A percentile compares a stretch with the other conserved stretches of the same genome.
Conservation (phyloP, 306 rosid species). For the Nissolia schottii region DNA sequence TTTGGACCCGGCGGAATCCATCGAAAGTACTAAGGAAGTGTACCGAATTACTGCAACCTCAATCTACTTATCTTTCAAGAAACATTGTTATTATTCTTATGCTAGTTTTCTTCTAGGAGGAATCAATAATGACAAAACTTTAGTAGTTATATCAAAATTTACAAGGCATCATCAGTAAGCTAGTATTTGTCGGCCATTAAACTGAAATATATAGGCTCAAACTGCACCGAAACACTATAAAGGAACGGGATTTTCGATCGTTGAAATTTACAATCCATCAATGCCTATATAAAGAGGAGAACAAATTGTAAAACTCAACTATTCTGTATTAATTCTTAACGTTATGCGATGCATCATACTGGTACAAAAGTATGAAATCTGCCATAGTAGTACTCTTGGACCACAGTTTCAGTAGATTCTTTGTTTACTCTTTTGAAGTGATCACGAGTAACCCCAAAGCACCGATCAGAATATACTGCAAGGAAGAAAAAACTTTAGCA, state of each 20-base stretch:
- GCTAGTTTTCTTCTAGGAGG: too few species aligned
- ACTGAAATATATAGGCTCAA: background rate
- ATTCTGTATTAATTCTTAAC: constrained; percentile 24
- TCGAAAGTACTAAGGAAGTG: background rate
- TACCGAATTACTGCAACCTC: background rate
- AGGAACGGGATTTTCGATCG: background rate
- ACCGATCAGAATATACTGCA: constrained; percentile 89
- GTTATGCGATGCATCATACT: constrained; percentile 17
- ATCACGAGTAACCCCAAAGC: constrained; percentile 91
- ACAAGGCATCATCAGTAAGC: background rate
- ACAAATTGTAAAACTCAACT: constrained; percentile 23
- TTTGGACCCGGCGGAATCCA: background rate
- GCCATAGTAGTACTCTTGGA: background rate
- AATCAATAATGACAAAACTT: background rate
- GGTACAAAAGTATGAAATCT: constrained; percentile 21
- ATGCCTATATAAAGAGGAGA: background rate
- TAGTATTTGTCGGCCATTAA: background rate
- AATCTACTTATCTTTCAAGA: background rate
- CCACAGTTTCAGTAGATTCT: constrained; percentile 19
- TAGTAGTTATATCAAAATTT: background rate
- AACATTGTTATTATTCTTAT: background rate
- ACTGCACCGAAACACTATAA: background rate
- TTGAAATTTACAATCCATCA: background rate
- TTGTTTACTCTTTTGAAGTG: constrained; percentile 69
- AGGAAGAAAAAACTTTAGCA: constrained; percentile 20